Conservation (phyloP, 768 basidiomycete species). For the Mycena rebaudengoi region DNA sequence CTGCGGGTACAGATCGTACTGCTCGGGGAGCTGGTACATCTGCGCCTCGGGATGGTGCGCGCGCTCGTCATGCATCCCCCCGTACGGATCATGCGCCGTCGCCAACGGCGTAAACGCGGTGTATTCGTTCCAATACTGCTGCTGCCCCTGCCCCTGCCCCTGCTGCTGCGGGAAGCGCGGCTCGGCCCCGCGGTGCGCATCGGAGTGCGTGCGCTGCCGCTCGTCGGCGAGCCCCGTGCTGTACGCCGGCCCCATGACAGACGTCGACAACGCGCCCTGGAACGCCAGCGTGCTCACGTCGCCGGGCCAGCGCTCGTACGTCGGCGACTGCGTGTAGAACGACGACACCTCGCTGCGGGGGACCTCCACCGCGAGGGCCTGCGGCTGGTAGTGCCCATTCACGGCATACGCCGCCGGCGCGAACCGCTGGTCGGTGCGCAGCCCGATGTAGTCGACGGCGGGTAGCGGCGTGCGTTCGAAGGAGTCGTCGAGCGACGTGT, state of each 20-base stretch:
- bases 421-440: slow-evolving; percentile 19
- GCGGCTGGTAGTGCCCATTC: slow-evolving; percentile 9
- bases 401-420: background rate
- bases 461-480: slow-evolving; percentile 15
- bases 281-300: slow-evolving; percentile 40
- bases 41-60: slow-evolving; percentile 9
- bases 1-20: slow-evolving; percentile 15
- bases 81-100: slow-evolving; percentile 7
- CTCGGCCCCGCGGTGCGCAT: background rate
- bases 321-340: slow-evolving; percentile 15
- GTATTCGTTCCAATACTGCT: slow-evolving; percentile 65
- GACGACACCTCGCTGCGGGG: background rate
- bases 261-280: slow-evolving; percentile 67
- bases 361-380: no score
- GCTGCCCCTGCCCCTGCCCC: slow-evolving; percentile 46
- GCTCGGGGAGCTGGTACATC: slow-evolving; percentile 19
- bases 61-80: slow-evolving; percentile 5
- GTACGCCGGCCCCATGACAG: slow-evolving; percentile 78
- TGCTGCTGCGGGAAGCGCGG: slow-evolving; percentile 15
- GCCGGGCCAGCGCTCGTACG: slow-evolving; percentile 57
- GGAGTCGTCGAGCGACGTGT: slow-evolving; percentile 53
- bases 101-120: slow-evolving; percentile 53
- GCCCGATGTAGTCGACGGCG: background rate
- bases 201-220: slow-evolving; percentile 28
- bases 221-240: slow-evolving; percentile 76